Conservation (phyloP, 2,329 filamentous ascomycete species). For the Fusarium neocosmosporiellum region DNA sequence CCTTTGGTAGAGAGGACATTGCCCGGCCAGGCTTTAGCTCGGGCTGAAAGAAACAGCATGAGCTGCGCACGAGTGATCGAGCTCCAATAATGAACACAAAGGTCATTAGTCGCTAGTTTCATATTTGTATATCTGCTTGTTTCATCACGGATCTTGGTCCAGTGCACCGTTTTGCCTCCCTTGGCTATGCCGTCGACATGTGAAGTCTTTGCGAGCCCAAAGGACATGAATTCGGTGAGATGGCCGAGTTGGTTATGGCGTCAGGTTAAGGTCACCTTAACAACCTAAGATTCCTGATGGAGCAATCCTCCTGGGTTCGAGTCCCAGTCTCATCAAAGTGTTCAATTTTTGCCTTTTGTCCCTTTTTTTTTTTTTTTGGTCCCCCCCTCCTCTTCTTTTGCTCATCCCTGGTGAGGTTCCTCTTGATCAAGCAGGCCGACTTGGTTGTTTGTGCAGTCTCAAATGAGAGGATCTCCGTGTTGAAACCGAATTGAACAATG, state of each 20-base stretch:
- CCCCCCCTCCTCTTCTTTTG: not conserved
- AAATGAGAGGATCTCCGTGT: not conserved
- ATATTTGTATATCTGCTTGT: not conserved
- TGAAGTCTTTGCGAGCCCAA: not conserved
- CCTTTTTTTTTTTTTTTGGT: not conserved
- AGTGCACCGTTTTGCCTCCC: not conserved
- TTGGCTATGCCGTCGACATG: not conserved
- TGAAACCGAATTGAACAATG: not conserved
- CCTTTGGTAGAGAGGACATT: no score
- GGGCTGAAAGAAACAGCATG: not conserved
- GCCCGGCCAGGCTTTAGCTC: not conserved
- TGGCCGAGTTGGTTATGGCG: slow-evolving; percentile 4
- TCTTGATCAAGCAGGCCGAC: not conserved
- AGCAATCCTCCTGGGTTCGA: slow-evolving; percentile 3
- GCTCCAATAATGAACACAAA: not conserved
- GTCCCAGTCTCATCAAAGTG: not conserved
- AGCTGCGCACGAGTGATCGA: not conserved
- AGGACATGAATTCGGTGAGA: not conserved
- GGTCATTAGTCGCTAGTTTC: not conserved
- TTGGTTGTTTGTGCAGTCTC: not conserved
- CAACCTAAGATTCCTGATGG: not conserved
- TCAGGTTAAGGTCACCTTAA: slow-evolving; percentile 1
- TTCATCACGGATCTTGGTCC: not conserved
- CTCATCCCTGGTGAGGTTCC: not conserved
- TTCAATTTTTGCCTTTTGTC: not conserved